These are phyloP conservation scores for Macadamia tetraphylla DNA, from an alignment of 164 flowering plant genomes.

Conservation along the genomic window DNA sequence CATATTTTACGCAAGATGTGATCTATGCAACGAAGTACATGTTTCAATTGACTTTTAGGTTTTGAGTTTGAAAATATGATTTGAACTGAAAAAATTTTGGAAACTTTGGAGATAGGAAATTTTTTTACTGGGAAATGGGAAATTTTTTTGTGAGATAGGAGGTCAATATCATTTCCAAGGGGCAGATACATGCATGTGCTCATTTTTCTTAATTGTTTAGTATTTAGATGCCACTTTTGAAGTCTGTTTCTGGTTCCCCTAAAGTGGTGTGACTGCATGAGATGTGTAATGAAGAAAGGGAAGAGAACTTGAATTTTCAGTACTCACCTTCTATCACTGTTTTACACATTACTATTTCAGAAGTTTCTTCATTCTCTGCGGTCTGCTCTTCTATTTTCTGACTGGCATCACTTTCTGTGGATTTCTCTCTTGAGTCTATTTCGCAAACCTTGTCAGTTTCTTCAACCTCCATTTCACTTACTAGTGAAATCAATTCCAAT, in stretches of 20 bases:
- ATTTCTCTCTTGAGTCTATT: constrained; percentile 6
- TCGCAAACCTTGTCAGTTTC: background rate
- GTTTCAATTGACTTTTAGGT: too few relatives aligned
- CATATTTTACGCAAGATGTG: too few relatives aligned
- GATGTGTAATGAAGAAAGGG: background rate
- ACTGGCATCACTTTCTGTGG: background rate
- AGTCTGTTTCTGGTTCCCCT: background rate
- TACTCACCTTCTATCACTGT: background rate
- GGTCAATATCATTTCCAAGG: background rate
- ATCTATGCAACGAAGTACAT: too few relatives aligned
- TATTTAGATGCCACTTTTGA: background rate
- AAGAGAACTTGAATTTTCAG: background rate
- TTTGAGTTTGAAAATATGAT: too few relatives aligned
- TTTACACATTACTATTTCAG: constrained; percentile 1
- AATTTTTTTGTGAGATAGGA: background rate
- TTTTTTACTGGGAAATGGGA: too few relatives aligned
- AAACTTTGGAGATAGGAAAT: too few relatives aligned
- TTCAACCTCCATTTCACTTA: constrained; percentile 4
- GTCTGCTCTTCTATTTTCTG: constrained; percentile 1
- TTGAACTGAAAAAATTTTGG: too few relatives aligned
- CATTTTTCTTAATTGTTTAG: background rate
- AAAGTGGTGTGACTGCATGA: background rate
- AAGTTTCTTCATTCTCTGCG: constrained; percentile 10
- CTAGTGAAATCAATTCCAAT: background rate
- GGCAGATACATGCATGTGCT: background rate